phyloP scores from a whole-genome alignment of 2,329 filamentous ascomycete genomes.

The Aspergillus hiratsukae region DNA sequence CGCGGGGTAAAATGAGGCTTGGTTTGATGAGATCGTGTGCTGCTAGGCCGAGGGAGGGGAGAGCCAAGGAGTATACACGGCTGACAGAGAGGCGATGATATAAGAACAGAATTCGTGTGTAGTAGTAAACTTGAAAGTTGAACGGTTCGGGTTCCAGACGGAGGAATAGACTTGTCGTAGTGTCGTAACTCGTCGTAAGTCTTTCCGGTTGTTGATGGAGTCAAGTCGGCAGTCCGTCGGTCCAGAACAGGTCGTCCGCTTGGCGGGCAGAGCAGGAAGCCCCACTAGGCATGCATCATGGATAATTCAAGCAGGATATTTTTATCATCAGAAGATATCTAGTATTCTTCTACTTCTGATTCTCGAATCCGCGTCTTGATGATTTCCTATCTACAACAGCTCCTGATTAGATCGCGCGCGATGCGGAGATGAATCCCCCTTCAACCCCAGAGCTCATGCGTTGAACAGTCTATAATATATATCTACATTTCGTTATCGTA shows the following conservation, averaged over 20 bases:
- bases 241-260: neutral
- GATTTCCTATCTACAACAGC: too few species aligned
- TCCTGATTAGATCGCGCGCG: neutral
- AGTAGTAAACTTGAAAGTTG: neutral
- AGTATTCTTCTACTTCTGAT: neutral
- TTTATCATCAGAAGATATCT: neutral
- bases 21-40: slow-evolving; percentile 18
- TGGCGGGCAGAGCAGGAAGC: neutral
- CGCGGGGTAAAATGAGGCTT: slow-evolving; percentile 17
- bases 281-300: neutral
- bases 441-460: neutral
- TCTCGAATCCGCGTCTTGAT: neutral
- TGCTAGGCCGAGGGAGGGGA: slow-evolving; percentile 3
- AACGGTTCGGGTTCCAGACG: neutral
- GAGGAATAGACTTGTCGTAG: slow-evolving; percentile 4
- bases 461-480: neutral
- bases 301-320: neutral
- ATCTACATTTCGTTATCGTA: neutral
- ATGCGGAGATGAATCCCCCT: neutral
- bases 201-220: neutral
- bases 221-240: neutral
- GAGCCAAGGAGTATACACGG: neutral
- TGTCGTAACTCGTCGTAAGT: neutral
- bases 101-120: neutral
- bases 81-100: neutral